Base-by-base conservation (phyloP, 2,329 filamentous ascomycete genomes). In the Aureobasidium musti region DNA sequence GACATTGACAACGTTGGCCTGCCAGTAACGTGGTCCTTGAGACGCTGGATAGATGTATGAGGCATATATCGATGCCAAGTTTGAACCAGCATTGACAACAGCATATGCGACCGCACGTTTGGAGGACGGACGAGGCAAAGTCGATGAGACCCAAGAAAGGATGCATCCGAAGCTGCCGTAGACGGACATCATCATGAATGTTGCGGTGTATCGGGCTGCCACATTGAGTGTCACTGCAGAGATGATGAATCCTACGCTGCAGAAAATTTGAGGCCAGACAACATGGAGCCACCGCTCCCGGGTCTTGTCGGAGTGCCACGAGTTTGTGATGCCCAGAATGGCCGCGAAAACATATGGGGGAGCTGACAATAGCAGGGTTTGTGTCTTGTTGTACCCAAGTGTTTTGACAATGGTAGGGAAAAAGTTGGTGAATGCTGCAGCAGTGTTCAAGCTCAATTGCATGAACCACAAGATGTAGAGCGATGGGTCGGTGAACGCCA, bases 371-470 rank as follows among this genome's bases (percentile, higher is more conserved):
- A 85, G 81, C 0, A 88, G 77, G 0, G 86, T 87, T 17, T 79
- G 76, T 53, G 86, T 82, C 28, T 76, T 81, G 8, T 79, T 78
- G 73, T 86, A 89, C 0, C 85, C 84, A 0, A 89, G 80, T 0
- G 85, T 87, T 50, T 85, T 80, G 1, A 89, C 84, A 47, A 89
- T 87, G 0, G 82, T 85, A 0, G 87, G 87, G 75, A 89, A 89
- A 77, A 88, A 88, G 72, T 88, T 88, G 53, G 87, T 84, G 71
- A 88, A 87, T 8, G 23, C 26, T 1, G 37, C 26, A 2, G 56
- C 37, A n/a, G 23, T 45, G 7, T 45, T 26, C 10, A 45, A 28
- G 8, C 23, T 17, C 14, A 45, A 45, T 26, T 59, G 56, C 56
- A 59, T 59, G 4, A 59, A 45, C 37, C 56, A 59, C 23, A 59